These are phyloP conservation scores for Jatropha curcas DNA, from an alignment of 345 rosid genomes.

Conservation along the genomic window DNA sequence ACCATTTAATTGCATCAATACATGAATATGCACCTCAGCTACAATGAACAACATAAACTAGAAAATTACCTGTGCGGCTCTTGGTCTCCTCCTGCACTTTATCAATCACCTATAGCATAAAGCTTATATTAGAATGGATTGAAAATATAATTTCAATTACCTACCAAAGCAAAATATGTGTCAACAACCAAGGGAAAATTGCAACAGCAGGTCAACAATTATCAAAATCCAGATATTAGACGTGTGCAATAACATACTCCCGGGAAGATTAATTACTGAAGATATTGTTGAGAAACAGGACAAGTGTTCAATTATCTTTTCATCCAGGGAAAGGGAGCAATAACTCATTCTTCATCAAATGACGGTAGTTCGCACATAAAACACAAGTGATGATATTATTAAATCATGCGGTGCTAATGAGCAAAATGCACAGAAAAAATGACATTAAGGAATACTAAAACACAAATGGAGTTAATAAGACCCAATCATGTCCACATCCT, in stretches of 20 bases:
- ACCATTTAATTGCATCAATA: not conserved
- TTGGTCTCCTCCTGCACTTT: slow-evolving; percentile 79
- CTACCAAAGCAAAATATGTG: not conserved
- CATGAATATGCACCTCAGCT: not conserved
- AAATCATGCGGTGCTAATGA: not conserved
- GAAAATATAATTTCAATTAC: not conserved
- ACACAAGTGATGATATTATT: not conserved
- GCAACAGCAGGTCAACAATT: too few species aligned
- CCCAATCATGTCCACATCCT: not conserved
- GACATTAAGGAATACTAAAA: not conserved
- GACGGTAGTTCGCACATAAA: not conserved
- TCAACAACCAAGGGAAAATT: too few species aligned
- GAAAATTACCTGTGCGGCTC: slow-evolving; percentile 53
- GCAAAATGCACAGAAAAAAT: not conserved
- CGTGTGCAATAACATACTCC: not conserved
- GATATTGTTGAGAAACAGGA: not conserved
- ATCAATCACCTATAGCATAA: slow-evolving; percentile 59
- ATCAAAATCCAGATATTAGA: not conserved
- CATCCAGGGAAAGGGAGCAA: not conserved
- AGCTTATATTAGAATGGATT: not conserved
- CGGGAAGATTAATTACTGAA: not conserved
- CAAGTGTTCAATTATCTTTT: not conserved
- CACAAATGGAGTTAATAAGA: not conserved
- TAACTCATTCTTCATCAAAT: not conserved
- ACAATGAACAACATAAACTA: not conserved